Percentiles rank a stretch among this genome's conserved stretches.
These are phyloP conservation scores for Candida frijolesensis DNA, from an alignment of 1,139 yeast species.

Conservation along the genomic window DNA sequence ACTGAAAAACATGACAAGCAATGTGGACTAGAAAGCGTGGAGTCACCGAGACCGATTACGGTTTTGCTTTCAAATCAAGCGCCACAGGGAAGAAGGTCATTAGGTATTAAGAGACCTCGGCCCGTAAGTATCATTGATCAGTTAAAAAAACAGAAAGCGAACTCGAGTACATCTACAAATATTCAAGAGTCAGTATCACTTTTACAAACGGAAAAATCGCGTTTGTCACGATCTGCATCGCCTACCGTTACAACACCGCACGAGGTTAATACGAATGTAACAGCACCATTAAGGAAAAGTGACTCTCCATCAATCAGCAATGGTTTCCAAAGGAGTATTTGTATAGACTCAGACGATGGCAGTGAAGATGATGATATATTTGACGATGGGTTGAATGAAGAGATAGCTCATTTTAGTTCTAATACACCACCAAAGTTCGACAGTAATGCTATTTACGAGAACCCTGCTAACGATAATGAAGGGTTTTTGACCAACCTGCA, in stretches of 20 bases:
- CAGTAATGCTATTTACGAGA: background rate
- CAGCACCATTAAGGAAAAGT: background rate
- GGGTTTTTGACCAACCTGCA: constrained; percentile 35
- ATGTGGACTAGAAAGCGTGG: background rate
- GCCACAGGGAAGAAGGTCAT: constrained; percentile 13
- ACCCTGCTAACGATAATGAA: constrained; percentile 16
- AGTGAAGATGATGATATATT: constrained; percentile 25
- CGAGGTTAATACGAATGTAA: background rate
- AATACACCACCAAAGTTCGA: background rate
- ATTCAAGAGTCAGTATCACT: background rate
- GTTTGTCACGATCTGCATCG: too few species aligned
- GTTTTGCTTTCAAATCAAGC: background rate
- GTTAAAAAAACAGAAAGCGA: constrained; percentile 14
- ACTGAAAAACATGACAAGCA: too few species aligned
- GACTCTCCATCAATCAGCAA: too few species aligned
- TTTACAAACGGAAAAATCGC: background rate
- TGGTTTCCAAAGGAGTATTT: background rate
- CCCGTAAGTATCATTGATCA: constrained; percentile 17
- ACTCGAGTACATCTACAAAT: background rate
- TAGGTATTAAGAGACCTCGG: constrained; percentile 21
- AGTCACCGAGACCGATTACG: background rate
- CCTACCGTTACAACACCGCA: too few species aligned
- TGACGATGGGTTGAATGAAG: constrained; percentile 34
- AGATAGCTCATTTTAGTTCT: constrained; percentile 16
- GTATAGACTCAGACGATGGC: constrained; percentile 8